Percentiles rank a stretch among this genome's conserved stretches.
These are phyloP conservation scores for Cymbopogon citratus DNA, from an alignment of 176 grass and related monocot genomes.

Conservation along the genomic window DNA sequence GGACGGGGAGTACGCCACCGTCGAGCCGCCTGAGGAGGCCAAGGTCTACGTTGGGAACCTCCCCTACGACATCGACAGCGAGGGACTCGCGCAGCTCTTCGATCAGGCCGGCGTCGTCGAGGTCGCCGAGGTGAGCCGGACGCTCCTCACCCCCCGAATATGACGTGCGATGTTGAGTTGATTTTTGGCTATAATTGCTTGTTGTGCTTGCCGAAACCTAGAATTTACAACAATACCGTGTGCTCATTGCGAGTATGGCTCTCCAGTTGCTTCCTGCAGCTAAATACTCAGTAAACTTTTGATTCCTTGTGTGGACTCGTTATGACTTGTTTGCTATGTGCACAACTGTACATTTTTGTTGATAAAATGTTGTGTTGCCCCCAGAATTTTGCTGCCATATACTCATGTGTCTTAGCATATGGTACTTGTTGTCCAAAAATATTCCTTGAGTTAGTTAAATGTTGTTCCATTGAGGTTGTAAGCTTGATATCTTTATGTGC, in stretches of 20 bases:
- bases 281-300: neutral
- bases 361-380: neutral
- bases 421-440: neutral
- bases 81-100: constrained; percentile 76
- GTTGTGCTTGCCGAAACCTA: neutral
- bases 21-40: constrained; percentile 47
- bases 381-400: neutral
- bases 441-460: neutral
- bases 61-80: constrained; percentile 59
- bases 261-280: neutral
- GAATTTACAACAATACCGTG: neutral
- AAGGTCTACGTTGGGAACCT: constrained; percentile 65
- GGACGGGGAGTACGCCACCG: constrained; percentile 17
- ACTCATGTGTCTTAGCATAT: neutral
- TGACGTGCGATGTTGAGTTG: neutral
- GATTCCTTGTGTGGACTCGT: neutral
- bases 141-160: neutral
- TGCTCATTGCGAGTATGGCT: neutral
- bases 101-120: constrained; percentile 77
- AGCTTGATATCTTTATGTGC: neutral
- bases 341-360: neutral
- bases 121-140: constrained; percentile 61
- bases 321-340: neutral
- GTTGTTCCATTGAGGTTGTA: neutral
- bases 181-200: neutral